Conservation (phyloP, 495 filamentous ascomycete species). For the Tuber indicum region DNA sequence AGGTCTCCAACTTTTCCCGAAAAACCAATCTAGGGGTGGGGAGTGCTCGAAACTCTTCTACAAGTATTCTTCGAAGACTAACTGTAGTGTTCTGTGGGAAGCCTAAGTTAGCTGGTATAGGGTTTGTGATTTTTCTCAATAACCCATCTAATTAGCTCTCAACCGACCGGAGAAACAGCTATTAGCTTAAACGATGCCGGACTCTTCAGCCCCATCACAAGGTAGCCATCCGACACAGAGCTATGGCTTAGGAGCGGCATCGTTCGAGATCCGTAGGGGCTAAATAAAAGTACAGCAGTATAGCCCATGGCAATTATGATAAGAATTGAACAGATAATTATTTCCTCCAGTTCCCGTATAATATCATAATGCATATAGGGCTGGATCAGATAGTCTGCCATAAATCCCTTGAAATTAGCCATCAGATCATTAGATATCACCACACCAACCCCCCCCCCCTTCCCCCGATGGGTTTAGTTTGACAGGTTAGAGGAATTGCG, state of each 20-base stretch:
- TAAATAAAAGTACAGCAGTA: background rate
- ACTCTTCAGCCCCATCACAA: background rate
- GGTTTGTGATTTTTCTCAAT: background rate
- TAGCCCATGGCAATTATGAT: background rate
- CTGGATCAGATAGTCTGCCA: background rate
- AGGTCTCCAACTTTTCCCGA: background rate
- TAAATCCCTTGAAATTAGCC: background rate
- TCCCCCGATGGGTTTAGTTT: background rate
- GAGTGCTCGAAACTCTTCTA: background rate
- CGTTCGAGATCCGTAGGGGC: background rate
- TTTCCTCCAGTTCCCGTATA: background rate
- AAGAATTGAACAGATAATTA: background rate
- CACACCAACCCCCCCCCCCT: too few species aligned
- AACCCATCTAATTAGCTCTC: background rate
- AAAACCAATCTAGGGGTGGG: background rate
- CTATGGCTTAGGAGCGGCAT: background rate
- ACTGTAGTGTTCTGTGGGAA: too few species aligned
- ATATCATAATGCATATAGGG: background rate
- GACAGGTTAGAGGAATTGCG: background rate
- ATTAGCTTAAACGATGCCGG: background rate
- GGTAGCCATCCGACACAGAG: background rate
- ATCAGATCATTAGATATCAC: background rate
- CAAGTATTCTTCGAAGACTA: background rate
- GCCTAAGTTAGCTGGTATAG: background rate
- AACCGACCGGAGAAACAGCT: background rate